These are phyloP conservation scores for Austroboletus festivus DNA, from an alignment of 768 basidiomycete species.

Conservation along the genomic window DNA sequence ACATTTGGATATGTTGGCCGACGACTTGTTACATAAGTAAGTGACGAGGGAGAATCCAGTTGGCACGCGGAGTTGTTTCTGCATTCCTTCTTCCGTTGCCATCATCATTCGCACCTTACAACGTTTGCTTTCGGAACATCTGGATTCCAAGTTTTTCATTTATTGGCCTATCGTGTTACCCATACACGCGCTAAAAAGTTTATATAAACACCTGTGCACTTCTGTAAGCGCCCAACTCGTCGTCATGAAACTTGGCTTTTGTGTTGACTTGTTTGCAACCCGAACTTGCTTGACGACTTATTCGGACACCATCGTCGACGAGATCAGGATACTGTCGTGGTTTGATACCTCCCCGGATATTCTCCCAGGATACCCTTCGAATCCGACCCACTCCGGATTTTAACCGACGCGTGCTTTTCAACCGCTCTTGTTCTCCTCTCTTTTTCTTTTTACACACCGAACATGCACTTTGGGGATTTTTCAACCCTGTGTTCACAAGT, in stretches of 20 bases:
- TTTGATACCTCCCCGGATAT: conserved; percentile 19
- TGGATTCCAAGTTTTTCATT: no score
- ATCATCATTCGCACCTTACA: background rate
- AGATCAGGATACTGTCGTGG: conserved; percentile 15
- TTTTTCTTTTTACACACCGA: conserved; percentile 1
- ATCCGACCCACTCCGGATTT: background rate
- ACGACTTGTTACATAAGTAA: no score
- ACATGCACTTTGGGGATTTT: conserved; percentile 74
- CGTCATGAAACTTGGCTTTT: conserved; percentile 20
- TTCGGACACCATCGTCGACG: conserved; percentile 18
- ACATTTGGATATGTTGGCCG: no score
- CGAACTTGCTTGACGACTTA: conserved; percentile 28
- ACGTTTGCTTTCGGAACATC: background rate
- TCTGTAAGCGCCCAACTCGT: conserved; percentile 20
- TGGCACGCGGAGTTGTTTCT: background rate
- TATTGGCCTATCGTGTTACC: background rate
- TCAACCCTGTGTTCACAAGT: conserved; percentile 59
- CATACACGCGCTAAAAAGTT: background rate
- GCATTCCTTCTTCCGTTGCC: background rate
- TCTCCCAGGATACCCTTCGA: conserved; percentile 14
- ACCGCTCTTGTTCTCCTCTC: background rate
- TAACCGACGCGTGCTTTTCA: conserved; percentile 6
- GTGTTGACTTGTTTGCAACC: conserved; percentile 33
- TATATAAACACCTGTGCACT: background rate
- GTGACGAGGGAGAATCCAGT: no score